Evolutionary conservation across 768 basidiomycete species (phyloP), one percentile per base, ranked within the genome.

Genomic region (Mycena albidolilacea): DNA sequence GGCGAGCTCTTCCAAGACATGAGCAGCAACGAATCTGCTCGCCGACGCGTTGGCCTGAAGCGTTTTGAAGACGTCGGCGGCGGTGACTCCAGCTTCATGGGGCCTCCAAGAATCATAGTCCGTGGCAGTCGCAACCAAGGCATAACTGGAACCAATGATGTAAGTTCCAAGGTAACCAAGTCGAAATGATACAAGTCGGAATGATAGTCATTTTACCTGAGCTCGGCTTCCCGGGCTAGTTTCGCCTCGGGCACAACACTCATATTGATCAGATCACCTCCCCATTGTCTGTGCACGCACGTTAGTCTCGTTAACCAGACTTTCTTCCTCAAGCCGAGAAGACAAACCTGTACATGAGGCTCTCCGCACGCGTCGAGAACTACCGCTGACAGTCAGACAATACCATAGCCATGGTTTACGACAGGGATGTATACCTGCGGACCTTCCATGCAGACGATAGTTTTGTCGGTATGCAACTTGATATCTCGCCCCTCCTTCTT

Each of bases 101-200:
- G 90, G 91, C 41, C 97, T 85, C 97, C 97, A 99, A 1, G 96
- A 92, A 82, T 99, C 97, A 81, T 97, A 98, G 84, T 99, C 97
- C 3, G 97, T 99, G 38, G 92, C 89, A 1, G 93, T 95, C 21
- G 93, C 96, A 72, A 99, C 92, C 64, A 98, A 88, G 0, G 94
- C 96, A 80, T 98, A 98, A 78, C 97, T 98, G 78, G 0, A 71
- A 21, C 55, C 55, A 19, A 5, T 35, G 7, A 7, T 17, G 43
- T 63, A 54, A 54, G 52, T 17, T 50, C 17, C 7, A 48, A 44
- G 61, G 68, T 57, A 30, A 35, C 39, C 39, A 23, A 66, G 41
- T 57, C 44, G n/a, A 38, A 17, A 19, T 30, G 54, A 21, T 55
- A 23, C 30, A 30, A 30, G n/a, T 52, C 23, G 21, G 43, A 44